These are phyloP conservation scores for Pisolithus thermaeus DNA, from an alignment of 1,284 basidiomycete genomes.

Conservation along the genomic window DNA sequence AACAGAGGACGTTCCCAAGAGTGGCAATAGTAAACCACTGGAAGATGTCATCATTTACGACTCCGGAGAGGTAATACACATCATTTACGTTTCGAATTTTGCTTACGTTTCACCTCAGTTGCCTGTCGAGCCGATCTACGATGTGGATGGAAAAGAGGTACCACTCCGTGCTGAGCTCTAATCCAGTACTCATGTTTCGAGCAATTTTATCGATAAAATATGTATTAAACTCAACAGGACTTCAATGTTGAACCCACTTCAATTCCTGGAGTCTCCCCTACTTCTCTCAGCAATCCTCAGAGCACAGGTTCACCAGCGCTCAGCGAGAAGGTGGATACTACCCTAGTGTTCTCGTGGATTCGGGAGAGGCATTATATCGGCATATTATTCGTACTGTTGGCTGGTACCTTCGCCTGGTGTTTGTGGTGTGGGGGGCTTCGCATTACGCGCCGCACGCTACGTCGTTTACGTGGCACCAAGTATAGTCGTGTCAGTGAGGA, in stretches of 20 bases:
- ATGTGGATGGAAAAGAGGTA: slow-evolving; percentile 79
- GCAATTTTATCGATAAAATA: slow-evolving; percentile 50
- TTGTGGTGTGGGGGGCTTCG: slow-evolving; percentile 51
- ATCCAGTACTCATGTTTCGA: slow-evolving; percentile 36
- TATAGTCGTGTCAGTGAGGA: slow-evolving; percentile 47
- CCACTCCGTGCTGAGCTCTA: slow-evolving; percentile 90
- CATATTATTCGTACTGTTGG: slow-evolving; percentile 42
- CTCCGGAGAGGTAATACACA: slow-evolving; percentile 71
- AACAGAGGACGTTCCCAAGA: slow-evolving; percentile 67
- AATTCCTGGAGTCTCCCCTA: slow-evolving; percentile 4
- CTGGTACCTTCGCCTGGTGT: slow-evolving; percentile 46
- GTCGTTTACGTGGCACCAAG: slow-evolving; percentile 22
- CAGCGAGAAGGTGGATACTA: slow-evolving; percentile 12
- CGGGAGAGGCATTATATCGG: slow-evolving; percentile 36
- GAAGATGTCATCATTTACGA: slow-evolving; percentile 74
- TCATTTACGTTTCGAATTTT: neutral
- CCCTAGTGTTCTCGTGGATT: slow-evolving; percentile 17
- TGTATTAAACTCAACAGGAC: slow-evolving; percentile 34
- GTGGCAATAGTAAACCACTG: slow-evolving; percentile 60
- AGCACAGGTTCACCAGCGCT: neutral
- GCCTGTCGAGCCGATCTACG: slow-evolving; percentile 51
- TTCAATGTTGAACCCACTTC: slow-evolving; percentile 14
- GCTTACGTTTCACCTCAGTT: slow-evolving; percentile 40
- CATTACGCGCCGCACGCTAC: slow-evolving; percentile 38
- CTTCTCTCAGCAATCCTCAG: slow-evolving; percentile 5